Percentiles rank a stretch among this genome's conserved stretches.
phyloP scores from a whole-genome alignment of 257 asterid species.

The Capsicum chinense region DNA sequence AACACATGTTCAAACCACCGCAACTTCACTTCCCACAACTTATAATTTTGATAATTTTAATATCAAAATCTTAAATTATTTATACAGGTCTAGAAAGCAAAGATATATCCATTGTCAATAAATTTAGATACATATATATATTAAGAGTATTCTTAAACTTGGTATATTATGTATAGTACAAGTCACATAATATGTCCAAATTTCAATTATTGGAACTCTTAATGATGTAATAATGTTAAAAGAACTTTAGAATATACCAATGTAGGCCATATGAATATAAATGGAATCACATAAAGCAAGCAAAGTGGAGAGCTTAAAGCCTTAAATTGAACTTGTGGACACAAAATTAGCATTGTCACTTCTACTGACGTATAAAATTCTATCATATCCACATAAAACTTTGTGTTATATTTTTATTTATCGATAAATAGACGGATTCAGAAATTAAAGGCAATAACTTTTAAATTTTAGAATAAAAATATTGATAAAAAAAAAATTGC shows the following conservation, averaged over 20 bases:
- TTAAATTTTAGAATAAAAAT: neutral
- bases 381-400: neutral
- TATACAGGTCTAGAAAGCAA: too few species aligned
- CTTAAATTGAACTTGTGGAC: neutral
- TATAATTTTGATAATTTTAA: too few species aligned
- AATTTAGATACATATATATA: too few species aligned
- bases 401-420: neutral
- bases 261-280: neutral
- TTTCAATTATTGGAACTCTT: neutral
- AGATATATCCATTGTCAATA: too few species aligned
- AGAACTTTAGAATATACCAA: neutral
- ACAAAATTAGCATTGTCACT: neutral
- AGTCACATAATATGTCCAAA: neutral
- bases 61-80: too few species aligned
- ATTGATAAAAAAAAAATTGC: neutral
- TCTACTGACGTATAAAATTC: neutral
- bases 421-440: neutral
- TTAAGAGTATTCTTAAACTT: too few species aligned
- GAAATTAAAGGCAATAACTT: neutral
- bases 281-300: neutral
- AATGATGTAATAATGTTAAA: neutral
- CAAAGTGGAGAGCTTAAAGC: conserved; percentile 2
- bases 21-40: too few species aligned
- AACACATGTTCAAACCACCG: too few species aligned
- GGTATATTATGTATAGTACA: too few species aligned